These are phyloP conservation scores for Ceratobasidium sp. DNA, from an alignment of 1,284 basidiomycete genomes.

Conservation along the genomic window DNA sequence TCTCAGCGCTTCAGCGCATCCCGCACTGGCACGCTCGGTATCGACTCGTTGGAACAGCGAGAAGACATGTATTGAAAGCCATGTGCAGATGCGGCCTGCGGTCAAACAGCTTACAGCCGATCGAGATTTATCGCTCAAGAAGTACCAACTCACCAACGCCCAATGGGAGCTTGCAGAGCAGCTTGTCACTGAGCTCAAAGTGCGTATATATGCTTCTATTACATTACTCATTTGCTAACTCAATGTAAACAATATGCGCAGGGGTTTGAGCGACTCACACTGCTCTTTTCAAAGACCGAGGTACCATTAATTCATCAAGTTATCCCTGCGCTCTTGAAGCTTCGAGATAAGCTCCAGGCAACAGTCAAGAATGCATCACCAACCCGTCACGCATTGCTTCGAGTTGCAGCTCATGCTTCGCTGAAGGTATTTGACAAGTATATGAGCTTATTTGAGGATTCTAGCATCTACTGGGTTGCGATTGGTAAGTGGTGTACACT, in stretches of 20 bases:
- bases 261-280: constrained; percentile 9
- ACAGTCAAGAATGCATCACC: neutral
- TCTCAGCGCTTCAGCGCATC: neutral
- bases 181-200: constrained; percentile 10
- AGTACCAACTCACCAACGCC: constrained; percentile 3
- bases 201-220: neutral
- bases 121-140: constrained; percentile 1
- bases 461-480: constrained; percentile 21
- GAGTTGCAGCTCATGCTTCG: neutral
- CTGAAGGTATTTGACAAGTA: constrained; percentile 14
- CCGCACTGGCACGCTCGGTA: neutral
- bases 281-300: constrained; percentile 17
- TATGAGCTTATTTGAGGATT: constrained; percentile 23
- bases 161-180: constrained; percentile 10
- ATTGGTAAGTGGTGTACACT: constrained; percentile 1
- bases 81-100: constrained; percentile 1
- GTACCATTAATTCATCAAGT: constrained; percentile 20
- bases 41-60: constrained; percentile 21
- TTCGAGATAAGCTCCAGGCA: neutral
- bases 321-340: constrained; percentile 3
- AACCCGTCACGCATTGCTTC: neutral
- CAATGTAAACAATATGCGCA: neutral
- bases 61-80: neutral
- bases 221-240: neutral
- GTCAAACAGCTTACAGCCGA: constrained; percentile 7